Base-by-base conservation (phyloP, 2,329 filamentous ascomycete species). In the Beauveria sp. region DNA sequence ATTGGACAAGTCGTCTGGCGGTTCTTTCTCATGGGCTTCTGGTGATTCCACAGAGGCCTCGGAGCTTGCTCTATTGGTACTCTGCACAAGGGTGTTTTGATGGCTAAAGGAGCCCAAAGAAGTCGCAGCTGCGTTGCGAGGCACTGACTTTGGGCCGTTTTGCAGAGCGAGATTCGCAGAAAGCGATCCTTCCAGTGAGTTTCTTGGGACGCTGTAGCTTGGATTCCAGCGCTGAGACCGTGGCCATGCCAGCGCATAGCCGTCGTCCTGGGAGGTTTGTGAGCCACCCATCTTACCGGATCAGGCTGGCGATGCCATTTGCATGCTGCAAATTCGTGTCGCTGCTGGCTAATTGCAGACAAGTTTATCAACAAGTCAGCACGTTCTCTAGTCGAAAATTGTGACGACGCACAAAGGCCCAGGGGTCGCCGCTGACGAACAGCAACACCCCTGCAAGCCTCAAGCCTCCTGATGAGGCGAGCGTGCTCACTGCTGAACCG, bases 141-240 rank as follows among this genome's bases (percentile, higher is more conserved):
- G 64, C 30, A 62, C n/a, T 1, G 61, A 53, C 16, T 63, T 64
- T 5, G 48, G 20, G 16, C 59, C 43, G 37, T 54, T 56, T 16
- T 18, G 55, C 2, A 47, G 20, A 7, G 16, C 53, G n/a, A 60
- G 55, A 20, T 24, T 44, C 4, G 65, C 40, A 20, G 59, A 55
- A 9, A 55, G 28, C 10, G 60, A 50, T 5, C 16, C 28, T 3
- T 66, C 64, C 16, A 64, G 7, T 3, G 67, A 68, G 52, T 63
- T 68, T 55, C 65, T 61, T n/a, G 64, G 64, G 20, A 65, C 67
- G 41, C 53, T 62, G 59, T 70, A 70, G 24, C 64, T 57, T 4
- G 67, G 67, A 37, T 69, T 70, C 69, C 69, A 70, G n/a, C 66
- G 67, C 44, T 67, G 62, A 9, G 66, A 66, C 1, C 43, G 46